Conservation (phyloP, 441 rosid genomes). For the Melastoma candidum region DNA sequence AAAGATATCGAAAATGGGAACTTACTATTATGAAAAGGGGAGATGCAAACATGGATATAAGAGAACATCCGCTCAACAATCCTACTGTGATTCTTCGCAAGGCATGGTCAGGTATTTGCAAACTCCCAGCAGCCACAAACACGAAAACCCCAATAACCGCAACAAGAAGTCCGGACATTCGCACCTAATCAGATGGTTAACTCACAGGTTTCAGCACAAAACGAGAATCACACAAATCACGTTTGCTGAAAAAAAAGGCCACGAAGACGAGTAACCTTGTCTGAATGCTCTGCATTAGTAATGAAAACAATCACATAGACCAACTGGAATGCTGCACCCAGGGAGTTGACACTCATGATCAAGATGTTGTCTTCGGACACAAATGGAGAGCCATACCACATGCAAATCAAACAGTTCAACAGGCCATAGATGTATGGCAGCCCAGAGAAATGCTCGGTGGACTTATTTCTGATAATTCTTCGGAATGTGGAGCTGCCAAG, state of each 20-base stretch:
- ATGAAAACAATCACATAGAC: slow-evolving; percentile 45
- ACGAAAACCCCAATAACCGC: slow-evolving; percentile 34
- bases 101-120: slow-evolving; percentile 27
- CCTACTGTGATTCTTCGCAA: slow-evolving; percentile 42
- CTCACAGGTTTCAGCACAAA: not conserved
- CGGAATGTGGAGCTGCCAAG: slow-evolving; percentile 57
- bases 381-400: slow-evolving; percentile 62
- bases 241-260: slow-evolving; percentile 4
- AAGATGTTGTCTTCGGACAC: slow-evolving; percentile 35
- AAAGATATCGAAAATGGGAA: not conserved
- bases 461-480: slow-evolving; percentile 55
- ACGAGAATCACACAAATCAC: slow-evolving; percentile 7
- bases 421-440: slow-evolving; percentile 60
- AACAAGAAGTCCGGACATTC: slow-evolving; percentile 40
- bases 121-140: slow-evolving; percentile 36
- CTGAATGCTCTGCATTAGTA: slow-evolving; percentile 31
- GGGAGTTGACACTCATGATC: slow-evolving; percentile 56
- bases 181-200: slow-evolving; percentile 27
- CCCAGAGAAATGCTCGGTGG: slow-evolving; percentile 64
- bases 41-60: slow-evolving; percentile 70
- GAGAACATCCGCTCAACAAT: slow-evolving; percentile 46
- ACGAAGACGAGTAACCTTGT: slow-evolving; percentile 30
- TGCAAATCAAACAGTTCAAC: slow-evolving; percentile 58
- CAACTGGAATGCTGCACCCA: slow-evolving; percentile 56
- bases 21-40: slow-evolving; percentile 39